phyloP scores from a whole-genome alignment of 2,329 filamentous ascomycete species.

The Diaporthe capsici region DNA sequence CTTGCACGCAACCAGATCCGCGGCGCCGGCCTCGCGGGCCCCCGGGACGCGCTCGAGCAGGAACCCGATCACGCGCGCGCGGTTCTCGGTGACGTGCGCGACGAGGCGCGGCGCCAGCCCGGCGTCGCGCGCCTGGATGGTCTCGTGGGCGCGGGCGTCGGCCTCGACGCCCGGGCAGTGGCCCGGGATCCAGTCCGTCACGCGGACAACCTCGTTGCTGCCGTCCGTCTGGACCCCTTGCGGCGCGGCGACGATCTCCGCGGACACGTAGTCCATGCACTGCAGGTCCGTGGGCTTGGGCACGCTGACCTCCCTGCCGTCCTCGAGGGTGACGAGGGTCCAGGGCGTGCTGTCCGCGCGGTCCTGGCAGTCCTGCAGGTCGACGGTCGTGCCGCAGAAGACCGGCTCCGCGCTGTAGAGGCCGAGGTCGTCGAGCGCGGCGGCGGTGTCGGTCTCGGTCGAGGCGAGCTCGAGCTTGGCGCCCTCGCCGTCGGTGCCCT shows the following conservation, averaged over 20 bases:
- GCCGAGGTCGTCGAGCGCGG: background rate
- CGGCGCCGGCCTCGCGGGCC: slow-evolving; percentile 20
- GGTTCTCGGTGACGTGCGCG: slow-evolving; percentile 32
- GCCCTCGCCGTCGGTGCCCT: background rate
- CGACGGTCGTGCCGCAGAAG: background rate
- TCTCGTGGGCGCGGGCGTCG: slow-evolving; percentile 20
- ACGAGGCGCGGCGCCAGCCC: slow-evolving; percentile 17
- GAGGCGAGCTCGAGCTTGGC: slow-evolving; percentile 30
- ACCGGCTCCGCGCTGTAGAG: background rate
- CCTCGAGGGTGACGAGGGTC: background rate
- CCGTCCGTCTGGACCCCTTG: background rate
- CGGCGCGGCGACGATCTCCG: background rate
- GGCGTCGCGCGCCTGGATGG: slow-evolving; percentile 28
- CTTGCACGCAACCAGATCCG: slow-evolving; percentile 21
- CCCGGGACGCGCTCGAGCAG: slow-evolving; percentile 22
- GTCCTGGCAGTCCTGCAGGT: background rate
- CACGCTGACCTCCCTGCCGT: background rate
- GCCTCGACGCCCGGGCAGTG: background rate
- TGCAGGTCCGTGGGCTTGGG: background rate
- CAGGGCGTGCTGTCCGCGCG: background rate
- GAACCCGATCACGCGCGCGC: slow-evolving; percentile 7
- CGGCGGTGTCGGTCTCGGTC: background rate
- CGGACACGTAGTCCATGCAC: slow-evolving; percentile 8
- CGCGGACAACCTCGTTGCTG: background rate
- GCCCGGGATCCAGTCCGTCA: slow-evolving; percentile 5